Evolutionary conservation across 2,329 filamentous ascomycete species (phyloP), one percentile per base, ranked within the genome.

Genomic region (Knoxdaviesia capensis): DNA sequence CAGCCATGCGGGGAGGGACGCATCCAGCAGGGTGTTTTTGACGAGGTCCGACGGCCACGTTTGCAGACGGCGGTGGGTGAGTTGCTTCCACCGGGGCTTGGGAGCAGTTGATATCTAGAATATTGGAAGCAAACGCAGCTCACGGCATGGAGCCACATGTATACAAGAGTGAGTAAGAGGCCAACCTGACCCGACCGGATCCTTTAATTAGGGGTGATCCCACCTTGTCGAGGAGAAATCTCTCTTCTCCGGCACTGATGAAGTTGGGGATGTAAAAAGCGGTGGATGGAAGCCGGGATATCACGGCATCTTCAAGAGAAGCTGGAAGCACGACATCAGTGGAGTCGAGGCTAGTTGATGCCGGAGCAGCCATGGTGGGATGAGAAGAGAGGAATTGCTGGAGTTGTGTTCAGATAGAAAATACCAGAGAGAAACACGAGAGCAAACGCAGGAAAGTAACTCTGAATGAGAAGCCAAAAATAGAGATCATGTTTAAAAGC

Each of bases 241-340:
- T 56, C 60, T 94, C 85, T 58, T 94, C 86, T 38, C 78, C 71
- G 43, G 65, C 58, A 5, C 70, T 79, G 55, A 96, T 80, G 61
- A 94, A 94, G 55, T 87, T 66, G 6, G 85, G 69, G 44, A 94
- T 79, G 60, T 96, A 94, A 62, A 79, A 94, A 42, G 84, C 81
- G 33, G 69, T 62, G 1, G 67, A 55, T 5, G 81, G 80, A 2
- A 86, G 63, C 32, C 51, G 51, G 6, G 56, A 47, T 45, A 87
- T 68, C 48, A 59, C 63, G 42, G 58, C 63, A 34, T 65, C 55
- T 39, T 74, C 64, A 30, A 78, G 64, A 37, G 57, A 64, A 34
- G 56, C 45, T 11, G 71, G 68, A 38, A 73, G 56, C 35, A 20
- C 20, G 3, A 20, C 20, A 20, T 20, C 20, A 20, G 20, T 20